Evolutionary conservation across 2,329 filamentous ascomycete genomes (phyloP).

Genomic region (Sclerotinia minor): DNA sequence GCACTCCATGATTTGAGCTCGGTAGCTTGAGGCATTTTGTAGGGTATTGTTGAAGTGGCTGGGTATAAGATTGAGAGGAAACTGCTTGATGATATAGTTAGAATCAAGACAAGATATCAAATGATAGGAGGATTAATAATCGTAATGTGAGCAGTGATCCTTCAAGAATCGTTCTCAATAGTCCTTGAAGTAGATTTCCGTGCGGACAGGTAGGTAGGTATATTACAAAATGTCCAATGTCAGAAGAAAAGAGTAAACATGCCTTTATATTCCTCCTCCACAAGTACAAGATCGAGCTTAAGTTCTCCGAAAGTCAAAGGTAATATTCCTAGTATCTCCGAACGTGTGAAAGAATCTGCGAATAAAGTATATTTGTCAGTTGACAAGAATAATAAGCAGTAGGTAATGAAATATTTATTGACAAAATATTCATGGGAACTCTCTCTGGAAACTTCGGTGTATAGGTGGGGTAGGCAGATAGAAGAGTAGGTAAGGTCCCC

Average conservation of each 20-base stretch:
- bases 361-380: not conserved
- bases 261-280: not conserved
- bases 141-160: no score
- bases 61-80: not conserved
- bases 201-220: not conserved
- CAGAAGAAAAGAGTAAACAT: not conserved
- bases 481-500: no score
- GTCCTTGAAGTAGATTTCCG: no score
- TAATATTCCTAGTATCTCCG: not conserved
- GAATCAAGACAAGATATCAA: not conserved
- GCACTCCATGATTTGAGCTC: slow-evolving; percentile 84
- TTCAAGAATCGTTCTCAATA: not conserved
- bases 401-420: not conserved
- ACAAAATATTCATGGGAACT: no score
- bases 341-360: not conserved
- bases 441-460: no score
- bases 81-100: not conserved
- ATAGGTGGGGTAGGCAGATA: no score
- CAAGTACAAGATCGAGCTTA: no score
- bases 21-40: slow-evolving; percentile 76
- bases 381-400: not conserved
- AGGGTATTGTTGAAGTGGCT: not conserved
- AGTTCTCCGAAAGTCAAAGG: slow-evolving; percentile 1
- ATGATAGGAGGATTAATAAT: not conserved
- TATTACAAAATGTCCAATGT: not conserved